Evolutionary conservation across 192 early-diverging fungal genomes (phyloP).

Genomic region (Coemansia brasiliensis): DNA sequence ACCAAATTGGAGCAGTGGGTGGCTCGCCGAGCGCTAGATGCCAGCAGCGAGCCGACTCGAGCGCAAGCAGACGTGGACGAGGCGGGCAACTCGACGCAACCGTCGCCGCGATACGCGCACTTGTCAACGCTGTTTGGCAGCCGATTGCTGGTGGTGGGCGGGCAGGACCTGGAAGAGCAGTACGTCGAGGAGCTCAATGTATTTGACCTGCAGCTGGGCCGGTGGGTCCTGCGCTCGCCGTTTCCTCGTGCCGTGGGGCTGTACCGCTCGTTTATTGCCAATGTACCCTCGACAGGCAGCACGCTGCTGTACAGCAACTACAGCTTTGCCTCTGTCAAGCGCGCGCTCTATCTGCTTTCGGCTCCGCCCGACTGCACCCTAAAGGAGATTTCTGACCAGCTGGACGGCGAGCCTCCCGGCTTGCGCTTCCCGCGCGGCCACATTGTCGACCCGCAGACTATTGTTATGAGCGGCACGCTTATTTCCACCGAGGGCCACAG

Average conservation of each 20-base stretch:
- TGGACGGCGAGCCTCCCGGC: conserved; percentile 72
- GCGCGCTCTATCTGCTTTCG: conserved; percentile 69
- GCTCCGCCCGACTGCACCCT: conserved; percentile 62
- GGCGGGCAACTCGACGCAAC: conserved; percentile 48
- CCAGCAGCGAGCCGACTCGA: neutral
- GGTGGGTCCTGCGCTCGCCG: conserved; percentile 65
- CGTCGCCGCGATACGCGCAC: conserved; percentile 77
- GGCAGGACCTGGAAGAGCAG: conserved; percentile 74
- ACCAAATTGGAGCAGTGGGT: conserved; percentile 59
- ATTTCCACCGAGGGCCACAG: conserved; percentile 63
- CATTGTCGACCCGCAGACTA: conserved; percentile 66
- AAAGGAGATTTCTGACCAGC: conserved; percentile 67
- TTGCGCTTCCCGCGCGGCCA: conserved; percentile 76
- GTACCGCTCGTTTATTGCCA: conserved; percentile 75
- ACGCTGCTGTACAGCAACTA: conserved; percentile 75
- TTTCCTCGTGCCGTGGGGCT: conserved; percentile 76
- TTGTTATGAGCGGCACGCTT: conserved; percentile 71
- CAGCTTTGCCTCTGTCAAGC: conserved; percentile 71
- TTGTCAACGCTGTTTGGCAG: conserved; percentile 66
- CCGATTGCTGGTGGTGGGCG: conserved; percentile 68
- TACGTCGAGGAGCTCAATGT: conserved; percentile 81
- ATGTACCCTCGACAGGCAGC: conserved; percentile 58
- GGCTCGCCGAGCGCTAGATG: conserved; percentile 19
- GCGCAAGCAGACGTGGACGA: neutral
- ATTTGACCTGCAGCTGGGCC: conserved; percentile 66